phyloP scores from a whole-genome alignment of 163 green algal species.

The Chlorella variabilis region DNA sequence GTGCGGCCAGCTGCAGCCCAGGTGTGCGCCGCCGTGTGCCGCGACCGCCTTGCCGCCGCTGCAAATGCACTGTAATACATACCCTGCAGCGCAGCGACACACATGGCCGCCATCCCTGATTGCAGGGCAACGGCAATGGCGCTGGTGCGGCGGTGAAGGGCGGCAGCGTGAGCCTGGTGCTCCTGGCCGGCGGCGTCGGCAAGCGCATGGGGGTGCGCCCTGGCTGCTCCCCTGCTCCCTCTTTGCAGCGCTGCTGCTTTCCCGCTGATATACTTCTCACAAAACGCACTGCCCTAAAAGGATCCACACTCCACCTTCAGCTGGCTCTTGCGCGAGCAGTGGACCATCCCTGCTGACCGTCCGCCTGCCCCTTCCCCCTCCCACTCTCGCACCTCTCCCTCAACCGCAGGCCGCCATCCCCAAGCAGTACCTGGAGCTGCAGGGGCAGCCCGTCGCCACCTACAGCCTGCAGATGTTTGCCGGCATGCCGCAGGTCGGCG shows the following conservation, averaged over 20 bases:
- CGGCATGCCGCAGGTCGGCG: slow-evolving; percentile 83
- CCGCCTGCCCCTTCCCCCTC: no score
- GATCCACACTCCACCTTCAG: no score
- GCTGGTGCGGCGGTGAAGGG: neutral
- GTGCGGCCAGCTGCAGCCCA: neutral
- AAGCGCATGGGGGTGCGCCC: slow-evolving; percentile 92
- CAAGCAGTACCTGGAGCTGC: slow-evolving; percentile 97
- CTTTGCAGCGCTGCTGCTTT: no score
- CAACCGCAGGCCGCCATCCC: slow-evolving; percentile 84
- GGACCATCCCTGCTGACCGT: no score
- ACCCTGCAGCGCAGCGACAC: no score
- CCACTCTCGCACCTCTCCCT: no score
- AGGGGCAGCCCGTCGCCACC: slow-evolving; percentile 85
- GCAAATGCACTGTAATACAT: no score
- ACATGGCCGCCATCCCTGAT: neutral
- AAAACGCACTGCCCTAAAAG: no score
- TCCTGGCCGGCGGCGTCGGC: slow-evolving; percentile 95
- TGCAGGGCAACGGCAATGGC: slow-evolving; percentile 9
- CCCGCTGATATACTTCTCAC: no score
- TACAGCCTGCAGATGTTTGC: slow-evolving; percentile 91
- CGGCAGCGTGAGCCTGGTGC: slow-evolving; percentile 83
- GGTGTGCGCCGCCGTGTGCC: neutral
- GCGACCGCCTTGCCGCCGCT: neutral
- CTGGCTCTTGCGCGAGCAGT: no score
- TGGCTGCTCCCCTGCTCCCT: no score